Base-by-base conservation (phyloP, 345 rosid genomes). In the Brassica cretica region DNA sequence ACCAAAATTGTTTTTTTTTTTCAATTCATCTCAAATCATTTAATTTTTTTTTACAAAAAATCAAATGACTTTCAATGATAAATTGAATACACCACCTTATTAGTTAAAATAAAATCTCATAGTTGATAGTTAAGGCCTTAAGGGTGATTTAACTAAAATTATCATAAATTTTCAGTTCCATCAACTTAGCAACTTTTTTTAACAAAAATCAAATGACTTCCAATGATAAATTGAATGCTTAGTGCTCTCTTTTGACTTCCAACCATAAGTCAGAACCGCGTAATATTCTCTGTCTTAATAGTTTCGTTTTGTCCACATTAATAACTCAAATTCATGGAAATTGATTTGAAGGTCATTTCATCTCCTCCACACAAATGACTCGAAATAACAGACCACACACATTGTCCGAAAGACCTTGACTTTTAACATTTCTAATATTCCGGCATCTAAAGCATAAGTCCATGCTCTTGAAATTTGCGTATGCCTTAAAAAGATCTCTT, bases 281-380 rank as follows among this genome's bases (percentile, higher is more conserved):
- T 39, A 39, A 25, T 25, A 39, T 39, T 2, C 3, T 39, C 7
- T 12, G 53, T 46, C 53, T 12, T 46, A 1, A 46, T 14, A 12
- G 5, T 46, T 46, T 46, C 15, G 2, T 46, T 53, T 49, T 49
- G 55, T 53, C 9, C 6, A 10, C 8, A 63, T 15, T 60, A 59
- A 49, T 67, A 59, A 68, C 33, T 35, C 27, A 0, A 71, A 33
- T 51, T 24, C 58, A 35, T 56, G 30, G 29, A 44, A 7, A 14
- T 39, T 59, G n/a, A 8, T 37, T 60, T 8, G 56, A 53, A 62
- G 30, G 61, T 30, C 61, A 58, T 58, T 58, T 25, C 4, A 44
- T 60, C 72, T 78, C 72, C 77, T 78, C 81, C 81, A 72, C 73
- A 78, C 81, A 39, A 72, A 39, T 39, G 33, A 9, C 2, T 53